Percentiles rank a stretch among this genome's conserved stretches.
Conservation (phyloP, 805 yeast species). For the Tetrapisispora pingtungensis region DNA sequence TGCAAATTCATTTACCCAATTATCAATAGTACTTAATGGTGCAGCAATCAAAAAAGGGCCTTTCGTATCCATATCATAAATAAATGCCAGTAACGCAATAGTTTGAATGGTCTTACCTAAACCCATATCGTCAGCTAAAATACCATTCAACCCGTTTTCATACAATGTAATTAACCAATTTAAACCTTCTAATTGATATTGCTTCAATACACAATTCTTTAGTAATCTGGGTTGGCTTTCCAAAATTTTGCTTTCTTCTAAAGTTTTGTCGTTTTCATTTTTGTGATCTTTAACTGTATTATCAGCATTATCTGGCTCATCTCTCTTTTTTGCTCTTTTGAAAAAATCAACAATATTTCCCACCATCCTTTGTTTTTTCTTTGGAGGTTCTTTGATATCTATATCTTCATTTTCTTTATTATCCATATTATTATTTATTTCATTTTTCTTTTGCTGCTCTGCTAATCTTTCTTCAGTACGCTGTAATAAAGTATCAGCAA, state of each 20-base stretch:
- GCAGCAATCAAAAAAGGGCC: conserved; percentile 77
- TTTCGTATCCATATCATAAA: conserved; percentile 64
- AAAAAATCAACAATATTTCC: conserved; percentile 19
- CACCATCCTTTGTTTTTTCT: conserved; percentile 13
- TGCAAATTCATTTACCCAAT: conserved; percentile 69
- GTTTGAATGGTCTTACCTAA: conserved; percentile 89
- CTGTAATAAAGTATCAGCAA: conserved; percentile 60
- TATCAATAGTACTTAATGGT: conserved; percentile 75
- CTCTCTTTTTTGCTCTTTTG: conserved; percentile 5
- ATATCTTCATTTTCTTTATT: conserved; percentile 14
- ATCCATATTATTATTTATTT: conserved; percentile 9
- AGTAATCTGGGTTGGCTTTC: conserved; percentile 46
- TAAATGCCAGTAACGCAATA: conserved; percentile 63
- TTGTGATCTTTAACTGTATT: neutral
- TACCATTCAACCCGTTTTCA: conserved; percentile 91
- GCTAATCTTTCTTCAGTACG: conserved; percentile 35
- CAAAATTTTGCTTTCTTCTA: conserved; percentile 11
- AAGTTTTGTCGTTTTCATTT: conserved; percentile 5
- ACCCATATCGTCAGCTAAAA: conserved; percentile 97
- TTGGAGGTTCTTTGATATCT: conserved; percentile 18
- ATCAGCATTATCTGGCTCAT: too few species aligned
- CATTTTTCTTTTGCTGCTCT: conserved; percentile 15
- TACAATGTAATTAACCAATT: conserved; percentile 84
- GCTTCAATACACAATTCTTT: conserved; percentile 55
- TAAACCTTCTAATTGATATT: conserved; percentile 81